Conservation (phyloP, 2,329 filamentous ascomycete species). For the Talaromyces sp. region DNA sequence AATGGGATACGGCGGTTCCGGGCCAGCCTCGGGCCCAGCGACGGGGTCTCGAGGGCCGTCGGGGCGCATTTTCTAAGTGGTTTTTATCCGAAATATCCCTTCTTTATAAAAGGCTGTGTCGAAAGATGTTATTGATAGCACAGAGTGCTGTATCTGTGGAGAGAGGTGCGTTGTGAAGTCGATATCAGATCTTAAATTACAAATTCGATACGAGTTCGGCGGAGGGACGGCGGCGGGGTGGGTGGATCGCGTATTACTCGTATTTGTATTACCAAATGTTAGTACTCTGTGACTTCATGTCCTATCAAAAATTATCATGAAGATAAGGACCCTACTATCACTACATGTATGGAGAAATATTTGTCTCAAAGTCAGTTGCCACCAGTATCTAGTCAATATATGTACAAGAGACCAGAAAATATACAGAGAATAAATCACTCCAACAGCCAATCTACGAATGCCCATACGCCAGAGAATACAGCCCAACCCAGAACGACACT, state of each 20-base stretch:
- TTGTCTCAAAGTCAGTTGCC: background rate
- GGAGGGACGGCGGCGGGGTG: background rate
- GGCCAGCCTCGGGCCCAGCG: slow-evolving; percentile 67
- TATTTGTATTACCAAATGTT: background rate
- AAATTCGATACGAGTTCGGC: background rate
- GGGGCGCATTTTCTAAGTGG: slow-evolving; percentile 44
- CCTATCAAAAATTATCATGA: no score
- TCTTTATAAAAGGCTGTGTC: background rate
- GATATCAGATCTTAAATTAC: background rate
- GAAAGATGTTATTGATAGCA: background rate
- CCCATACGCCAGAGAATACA: background rate
- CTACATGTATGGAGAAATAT: background rate
- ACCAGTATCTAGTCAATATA: background rate
- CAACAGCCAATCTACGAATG: background rate
- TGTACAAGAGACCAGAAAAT: background rate
- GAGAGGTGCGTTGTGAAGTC: background rate
- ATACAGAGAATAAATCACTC: background rate
- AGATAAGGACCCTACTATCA: no score
- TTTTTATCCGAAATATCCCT: background rate
- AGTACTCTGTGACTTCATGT: no score
- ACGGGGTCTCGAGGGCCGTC: slow-evolving; percentile 58
- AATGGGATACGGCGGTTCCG: slow-evolving; percentile 73
- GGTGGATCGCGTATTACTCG: background rate
- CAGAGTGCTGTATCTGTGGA: background rate
- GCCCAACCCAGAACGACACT: background rate